Evolutionary conservation across 2,329 filamentous ascomycete species (phyloP).

Genomic region (Lasiodiplodia sp.): DNA sequence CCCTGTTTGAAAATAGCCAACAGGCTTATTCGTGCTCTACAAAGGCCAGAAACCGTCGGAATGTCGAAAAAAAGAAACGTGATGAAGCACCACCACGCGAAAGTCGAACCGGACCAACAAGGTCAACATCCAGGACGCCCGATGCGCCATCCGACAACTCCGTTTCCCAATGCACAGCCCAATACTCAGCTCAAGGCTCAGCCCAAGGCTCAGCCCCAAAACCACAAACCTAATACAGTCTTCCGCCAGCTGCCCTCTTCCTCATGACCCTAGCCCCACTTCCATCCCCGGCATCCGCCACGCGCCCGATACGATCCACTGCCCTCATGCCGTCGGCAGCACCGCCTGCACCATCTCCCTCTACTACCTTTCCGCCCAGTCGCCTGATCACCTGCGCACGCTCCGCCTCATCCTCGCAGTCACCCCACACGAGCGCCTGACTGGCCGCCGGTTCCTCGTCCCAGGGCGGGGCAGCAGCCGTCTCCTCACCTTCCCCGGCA

Average conservation of each 20-base stretch:
- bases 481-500: not conserved
- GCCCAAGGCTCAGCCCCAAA: no score
- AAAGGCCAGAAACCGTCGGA: not conserved
- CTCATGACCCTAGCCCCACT: slow-evolving; percentile 36
- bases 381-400: slow-evolving; percentile 46
- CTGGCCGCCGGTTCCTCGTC: slow-evolving; percentile 35
- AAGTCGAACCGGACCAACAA: not conserved
- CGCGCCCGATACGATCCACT: slow-evolving; percentile 43
- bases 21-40: not conserved
- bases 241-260: slow-evolving; percentile 38
- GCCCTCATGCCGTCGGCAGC: slow-evolving; percentile 31
- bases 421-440: slow-evolving; percentile 48
- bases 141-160: not conserved
- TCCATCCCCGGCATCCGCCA: slow-evolving; percentile 44
- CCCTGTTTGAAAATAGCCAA: not conserved
- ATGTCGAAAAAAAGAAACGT: no score
- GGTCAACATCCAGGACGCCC: not conserved
- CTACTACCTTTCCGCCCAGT: slow-evolving; percentile 45
- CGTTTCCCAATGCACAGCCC: not conserved
- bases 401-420: slow-evolving; percentile 44
- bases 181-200: not conserved
- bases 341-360: slow-evolving; percentile 31
- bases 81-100: not conserved
- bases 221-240: not conserved
- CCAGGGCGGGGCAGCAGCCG: not conserved